Conservation (phyloP, 495 filamentous ascomycete species). For the Cladorrhinum samala region DNA sequence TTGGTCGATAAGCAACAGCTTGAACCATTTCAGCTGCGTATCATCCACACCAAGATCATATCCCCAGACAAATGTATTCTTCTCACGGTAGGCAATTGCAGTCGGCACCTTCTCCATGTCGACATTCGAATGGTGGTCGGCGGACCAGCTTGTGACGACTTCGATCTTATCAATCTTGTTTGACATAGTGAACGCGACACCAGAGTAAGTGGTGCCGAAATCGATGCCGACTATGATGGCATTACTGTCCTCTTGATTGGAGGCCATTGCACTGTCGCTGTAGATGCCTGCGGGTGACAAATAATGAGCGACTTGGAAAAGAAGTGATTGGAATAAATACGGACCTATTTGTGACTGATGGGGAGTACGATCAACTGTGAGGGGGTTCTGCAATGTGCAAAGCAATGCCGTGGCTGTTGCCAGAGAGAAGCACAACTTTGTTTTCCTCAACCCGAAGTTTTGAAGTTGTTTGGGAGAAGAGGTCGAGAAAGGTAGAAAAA, state of each 20-base stretch:
- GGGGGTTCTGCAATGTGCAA: too few relatives aligned
- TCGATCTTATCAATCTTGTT: slow-evolving; percentile 7
- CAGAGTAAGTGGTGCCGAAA: slow-evolving; percentile 15
- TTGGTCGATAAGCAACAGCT: slow-evolving; percentile 25
- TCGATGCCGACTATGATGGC: slow-evolving; percentile 12
- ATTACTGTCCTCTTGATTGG: not conserved
- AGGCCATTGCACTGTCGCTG: not conserved
- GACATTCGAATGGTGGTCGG: slow-evolving; percentile 5
- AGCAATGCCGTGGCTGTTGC: too few relatives aligned
- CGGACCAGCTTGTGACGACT: slow-evolving; percentile 12
- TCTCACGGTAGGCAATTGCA: slow-evolving; percentile 5
- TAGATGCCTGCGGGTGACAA: not conserved
- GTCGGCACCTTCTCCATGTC: slow-evolving; percentile 19
- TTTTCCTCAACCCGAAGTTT: too few relatives aligned
- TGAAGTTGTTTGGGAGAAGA: too few relatives aligned
- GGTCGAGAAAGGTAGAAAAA: too few relatives aligned
- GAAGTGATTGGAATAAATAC: too few relatives aligned
- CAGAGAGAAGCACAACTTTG: too few relatives aligned
- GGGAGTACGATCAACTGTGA: too few relatives aligned
- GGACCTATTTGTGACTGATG: too few relatives aligned
- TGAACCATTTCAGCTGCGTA: slow-evolving; percentile 26
- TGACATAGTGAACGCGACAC: slow-evolving; percentile 10
- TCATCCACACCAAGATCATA: slow-evolving; percentile 13
- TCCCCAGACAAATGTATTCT: slow-evolving; percentile 18
- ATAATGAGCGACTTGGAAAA: not conserved